phyloP scores from a whole-genome alignment of 2,329 filamentous ascomycete genomes.

The Ramularia endophylla region DNA sequence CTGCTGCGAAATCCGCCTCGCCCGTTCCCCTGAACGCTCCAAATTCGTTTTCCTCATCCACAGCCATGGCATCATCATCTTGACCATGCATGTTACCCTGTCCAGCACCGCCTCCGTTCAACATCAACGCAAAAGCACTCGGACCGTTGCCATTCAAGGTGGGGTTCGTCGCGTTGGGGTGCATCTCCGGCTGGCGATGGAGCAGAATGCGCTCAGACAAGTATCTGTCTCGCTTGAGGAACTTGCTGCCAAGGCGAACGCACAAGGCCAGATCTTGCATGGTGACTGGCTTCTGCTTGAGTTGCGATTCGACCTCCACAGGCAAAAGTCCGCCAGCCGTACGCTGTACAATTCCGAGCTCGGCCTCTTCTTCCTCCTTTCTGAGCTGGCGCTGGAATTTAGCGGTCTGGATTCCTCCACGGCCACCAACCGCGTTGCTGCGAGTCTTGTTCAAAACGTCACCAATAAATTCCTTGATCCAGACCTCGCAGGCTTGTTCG shows the following conservation, averaged over 20 bases:
- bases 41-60: constrained; percentile 29
- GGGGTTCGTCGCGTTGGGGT: constrained; percentile 16
- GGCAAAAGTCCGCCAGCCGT: constrained; percentile 75
- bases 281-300: constrained; percentile 63
- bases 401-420: constrained; percentile 60
- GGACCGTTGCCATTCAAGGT: constrained; percentile 65
- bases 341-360: constrained; percentile 66
- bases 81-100: constrained; percentile 5
- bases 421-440: constrained; percentile 46
- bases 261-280: constrained; percentile 74
- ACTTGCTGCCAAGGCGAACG: constrained; percentile 67
- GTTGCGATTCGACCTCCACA: constrained; percentile 70
- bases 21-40: constrained; percentile 34
- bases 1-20: constrained; percentile 22
- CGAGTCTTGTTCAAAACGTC: constrained; percentile 50
- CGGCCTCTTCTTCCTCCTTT: constrained; percentile 66
- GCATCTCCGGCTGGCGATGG: constrained; percentile 20
- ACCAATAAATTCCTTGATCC: constrained; percentile 55
- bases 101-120: constrained; percentile 48
- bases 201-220: constrained; percentile 62
- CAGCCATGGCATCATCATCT: constrained; percentile 27
- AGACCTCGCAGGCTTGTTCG: constrained; percentile 56
- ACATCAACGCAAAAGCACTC: constrained; percentile 56
- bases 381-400: constrained; percentile 70
- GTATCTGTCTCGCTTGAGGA: constrained; percentile 71